phyloP scores from a whole-genome alignment of 768 basidiomycete species.

The Amanita subjunquillea region DNA sequence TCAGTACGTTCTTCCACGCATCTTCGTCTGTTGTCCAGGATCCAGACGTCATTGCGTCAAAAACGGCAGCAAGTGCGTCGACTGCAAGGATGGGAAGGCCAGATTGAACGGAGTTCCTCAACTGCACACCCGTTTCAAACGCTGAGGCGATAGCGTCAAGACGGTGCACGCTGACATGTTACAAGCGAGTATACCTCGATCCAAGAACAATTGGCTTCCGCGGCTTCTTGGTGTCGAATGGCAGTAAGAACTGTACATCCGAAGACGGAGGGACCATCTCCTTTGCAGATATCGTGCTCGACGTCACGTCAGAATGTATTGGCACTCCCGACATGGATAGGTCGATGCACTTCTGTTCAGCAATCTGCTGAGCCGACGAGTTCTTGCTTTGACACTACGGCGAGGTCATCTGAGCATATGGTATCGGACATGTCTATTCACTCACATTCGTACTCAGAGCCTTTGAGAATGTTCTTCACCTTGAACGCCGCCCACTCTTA shows the following conservation, averaged over 20 bases:
- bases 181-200: slow-evolving; percentile 39
- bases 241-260: slow-evolving; percentile 56
- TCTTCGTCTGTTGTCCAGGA: slow-evolving; percentile 72
- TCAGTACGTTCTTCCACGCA: slow-evolving; percentile 51
- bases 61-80: slow-evolving; percentile 50
- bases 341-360: slow-evolving; percentile 73
- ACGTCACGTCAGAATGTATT: slow-evolving; percentile 26
- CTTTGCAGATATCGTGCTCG: slow-evolving; percentile 23
- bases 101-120: slow-evolving; percentile 48
- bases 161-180: background rate
- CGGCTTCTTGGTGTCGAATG: slow-evolving; percentile 63
- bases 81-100: slow-evolving; percentile 64
- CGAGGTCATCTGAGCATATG: slow-evolving; percentile 4
- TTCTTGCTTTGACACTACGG: slow-evolving; percentile 45
- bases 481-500: slow-evolving; percentile 65
- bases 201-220: slow-evolving; percentile 60
- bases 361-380: slow-evolving; percentile 67
- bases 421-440: background rate
- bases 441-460: slow-evolving; percentile 66
- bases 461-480: slow-evolving; percentile 73
- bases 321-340: slow-evolving; percentile 50
- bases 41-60: slow-evolving; percentile 46
- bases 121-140: slow-evolving; percentile 48
- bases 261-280: slow-evolving; percentile 22
- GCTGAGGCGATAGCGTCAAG: slow-evolving; percentile 27